Evolutionary conservation across 2,329 filamentous ascomycete genomes (phyloP), one percentile per base, ranked within the genome.

Genomic region (Xylariaceae sp.): DNA sequence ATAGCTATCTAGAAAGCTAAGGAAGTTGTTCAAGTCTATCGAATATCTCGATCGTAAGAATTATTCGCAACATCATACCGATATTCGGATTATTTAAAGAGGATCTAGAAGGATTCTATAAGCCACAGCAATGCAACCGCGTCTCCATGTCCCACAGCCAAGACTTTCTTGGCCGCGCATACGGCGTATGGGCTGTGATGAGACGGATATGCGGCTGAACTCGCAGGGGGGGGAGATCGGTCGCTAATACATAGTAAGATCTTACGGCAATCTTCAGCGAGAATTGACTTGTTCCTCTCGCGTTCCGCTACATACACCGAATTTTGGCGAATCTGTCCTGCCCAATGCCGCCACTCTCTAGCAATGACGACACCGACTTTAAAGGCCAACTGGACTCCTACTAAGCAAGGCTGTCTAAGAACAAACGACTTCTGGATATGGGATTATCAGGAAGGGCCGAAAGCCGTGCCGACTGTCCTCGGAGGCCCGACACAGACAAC

Each of bases 401-500:
- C 48, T 37, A n/a, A 56, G 7, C 40, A 53, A 4, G 59, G 59
- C n/a, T 67, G 65, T 45, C 58, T 65, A 18, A 51, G 54, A 41
- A 46, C 52, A 3, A 47, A 37, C 1, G 65, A 67, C 40, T 61
- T 56, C 42, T 70, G 63, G 64, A 55, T 70, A 40, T 68, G 63
- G 61, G 52, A 60, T 20, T 65, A 56, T 29, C 19, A 57, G 18
- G 4, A 40, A 1, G 37, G 10, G 14, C 9, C 16, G 7, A 2
- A 1, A 0, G 62, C 66, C 43, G 57, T 52, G 14, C 56, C 61
- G 6, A 68, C 66, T 5, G 65, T 65, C 2, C 49, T 67, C 9
- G 64, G 66, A 7, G 65, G 65, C 1, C 65, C 66, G 19, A 59
- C 66, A 7, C 66, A 68, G 48, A 66, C 52, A n/a, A 50, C 53